Percentiles rank a stretch among this genome's conserved stretches.
phyloP scores from a whole-genome alignment of 176 grass and related monocot genomes.

The Guadua angustifolia region DNA sequence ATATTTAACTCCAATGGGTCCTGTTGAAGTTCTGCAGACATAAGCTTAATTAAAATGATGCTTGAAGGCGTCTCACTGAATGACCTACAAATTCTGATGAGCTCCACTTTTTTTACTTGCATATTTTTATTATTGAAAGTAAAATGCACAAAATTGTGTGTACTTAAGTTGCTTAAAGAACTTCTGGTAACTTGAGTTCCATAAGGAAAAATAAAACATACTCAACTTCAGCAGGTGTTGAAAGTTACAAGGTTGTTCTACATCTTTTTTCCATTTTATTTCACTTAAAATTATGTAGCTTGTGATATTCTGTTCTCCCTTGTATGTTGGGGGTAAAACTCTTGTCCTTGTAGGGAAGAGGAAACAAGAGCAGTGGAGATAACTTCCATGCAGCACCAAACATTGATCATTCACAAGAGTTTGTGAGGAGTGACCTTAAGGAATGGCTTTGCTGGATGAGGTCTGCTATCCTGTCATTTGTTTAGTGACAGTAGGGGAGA shows the following conservation, averaged over 20 bases:
- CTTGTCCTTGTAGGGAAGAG: slow-evolving; percentile 73
- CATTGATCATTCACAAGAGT: slow-evolving; percentile 98
- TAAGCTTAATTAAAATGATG: not conserved
- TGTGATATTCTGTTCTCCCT: not conserved
- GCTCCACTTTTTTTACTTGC: not conserved
- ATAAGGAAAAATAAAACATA: not conserved
- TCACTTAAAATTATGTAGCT: not conserved
- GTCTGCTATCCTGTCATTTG: slow-evolving; percentile 44
- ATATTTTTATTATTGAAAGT: slow-evolving; percentile 28
- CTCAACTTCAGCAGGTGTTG: slow-evolving; percentile 4
- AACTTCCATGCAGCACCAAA: slow-evolving; percentile 99
- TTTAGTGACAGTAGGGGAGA: not conserved
- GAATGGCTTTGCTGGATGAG: slow-evolving; percentile 95
- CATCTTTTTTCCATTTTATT: slow-evolving; percentile 23
- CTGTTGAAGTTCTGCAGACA: slow-evolving; percentile 4
- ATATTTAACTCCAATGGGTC: slow-evolving; percentile 17
- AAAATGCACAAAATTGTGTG: slow-evolving; percentile 19
- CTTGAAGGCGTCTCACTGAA: slow-evolving; percentile 21
- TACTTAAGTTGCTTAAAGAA: slow-evolving; percentile 29
- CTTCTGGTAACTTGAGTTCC: slow-evolving; percentile 27
- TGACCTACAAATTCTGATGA: slow-evolving; percentile 1
- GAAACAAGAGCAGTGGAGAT: slow-evolving; percentile 97
- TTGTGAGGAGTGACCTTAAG: slow-evolving; percentile 91
- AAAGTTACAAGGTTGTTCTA: slow-evolving; percentile 10
- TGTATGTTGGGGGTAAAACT: slow-evolving; percentile 28